Base-by-base conservation (phyloP, 352 stramenopile species). In the Heterotrichella gracilis region DNA sequence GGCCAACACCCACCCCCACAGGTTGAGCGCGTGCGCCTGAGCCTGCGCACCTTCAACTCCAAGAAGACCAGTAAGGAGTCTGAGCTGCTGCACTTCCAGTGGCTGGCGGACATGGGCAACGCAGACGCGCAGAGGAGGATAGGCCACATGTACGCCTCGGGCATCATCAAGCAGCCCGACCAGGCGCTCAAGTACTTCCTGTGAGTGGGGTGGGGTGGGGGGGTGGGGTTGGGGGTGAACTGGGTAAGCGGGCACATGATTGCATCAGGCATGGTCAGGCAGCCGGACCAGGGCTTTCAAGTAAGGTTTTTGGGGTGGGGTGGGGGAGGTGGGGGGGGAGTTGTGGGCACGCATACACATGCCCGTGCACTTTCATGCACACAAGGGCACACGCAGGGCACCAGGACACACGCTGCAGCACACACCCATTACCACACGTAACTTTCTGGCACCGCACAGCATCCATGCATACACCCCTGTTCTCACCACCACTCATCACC, bases 101-200 rank as follows among this genome's bases (percentile, higher is more conserved):
- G 85, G 71, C 86, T 87, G 63, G 81, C 84, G 3, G 82, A 88
- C 25, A 87, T 87, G 71, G 84, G 83, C 14, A 83, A 90, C 71
- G 75, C 80, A 0, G 78, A 85, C 21, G 82, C 84, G 21, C 85
- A 81, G 13, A 74, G 87, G 14, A 84, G 83, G 70, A 73, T 89
- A n/a, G 84, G 82, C 4, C 84, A 82, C 69, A 71, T 90, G 25
- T 85, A 87, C 74, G 85, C 79, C 68, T 86, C 86, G 70, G 84
- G 84, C 9, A 78, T 78, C 24, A 76, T 81, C 20, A 72, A 88
- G 3, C 66, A 76, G 25, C 82, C 85, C 75, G 81, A 90, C 69
- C 68, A 86, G 14, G 82, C 84, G 0, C 78, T 80, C 0, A 32
- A 70, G 25, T 78, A 85, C 2, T 88, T 88, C 70, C 74, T 81